Evolutionary conservation across 768 basidiomycete genomes (phyloP).

Genomic region (Tricholoma flavovirens): DNA sequence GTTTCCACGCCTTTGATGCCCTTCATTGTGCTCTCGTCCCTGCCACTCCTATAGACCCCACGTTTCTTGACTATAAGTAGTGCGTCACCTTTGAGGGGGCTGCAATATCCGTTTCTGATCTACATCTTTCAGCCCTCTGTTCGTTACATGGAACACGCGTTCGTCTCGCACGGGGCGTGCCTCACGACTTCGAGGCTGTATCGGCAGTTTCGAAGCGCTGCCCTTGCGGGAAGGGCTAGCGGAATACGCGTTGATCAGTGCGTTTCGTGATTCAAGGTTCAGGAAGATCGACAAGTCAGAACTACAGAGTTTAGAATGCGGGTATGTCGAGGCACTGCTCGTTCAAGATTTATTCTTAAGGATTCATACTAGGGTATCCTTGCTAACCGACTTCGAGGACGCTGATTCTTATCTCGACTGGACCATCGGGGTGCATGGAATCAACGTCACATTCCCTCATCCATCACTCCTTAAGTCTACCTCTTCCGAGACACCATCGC

Average conservation of each 20-base stretch:
- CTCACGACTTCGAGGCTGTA: constrained; percentile 81
- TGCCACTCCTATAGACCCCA: constrained; percentile 50
- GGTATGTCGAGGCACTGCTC: constrained; percentile 44
- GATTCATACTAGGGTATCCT: constrained; percentile 59
- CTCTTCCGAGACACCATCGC: constrained; percentile 64
- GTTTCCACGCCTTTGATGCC: constrained; percentile 77
- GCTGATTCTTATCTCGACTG: constrained; percentile 85
- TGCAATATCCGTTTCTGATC: not conserved
- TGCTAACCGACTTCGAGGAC: constrained; percentile 91
- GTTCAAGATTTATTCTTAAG: not conserved
- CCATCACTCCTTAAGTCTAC: constrained; percentile 50
- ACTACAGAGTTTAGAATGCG: constrained; percentile 78
- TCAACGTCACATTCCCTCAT: constrained; percentile 82
- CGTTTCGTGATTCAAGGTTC: constrained; percentile 86
- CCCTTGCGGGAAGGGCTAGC: constrained; percentile 69
- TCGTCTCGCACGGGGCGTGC: constrained; percentile 53
- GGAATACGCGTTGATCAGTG: constrained; percentile 90
- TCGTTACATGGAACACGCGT: constrained; percentile 93
- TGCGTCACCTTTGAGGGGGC: constrained; percentile 33
- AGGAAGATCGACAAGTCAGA: constrained; percentile 71
- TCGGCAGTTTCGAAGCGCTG: constrained; percentile 85
- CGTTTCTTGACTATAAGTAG: constrained; percentile 75
- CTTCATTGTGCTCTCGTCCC: constrained; percentile 70
- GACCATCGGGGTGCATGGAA: constrained; percentile 89
- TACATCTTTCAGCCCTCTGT: constrained; percentile 64